Base-by-base conservation (phyloP, 331 rosid species). In the Dryas integrifolia region DNA sequence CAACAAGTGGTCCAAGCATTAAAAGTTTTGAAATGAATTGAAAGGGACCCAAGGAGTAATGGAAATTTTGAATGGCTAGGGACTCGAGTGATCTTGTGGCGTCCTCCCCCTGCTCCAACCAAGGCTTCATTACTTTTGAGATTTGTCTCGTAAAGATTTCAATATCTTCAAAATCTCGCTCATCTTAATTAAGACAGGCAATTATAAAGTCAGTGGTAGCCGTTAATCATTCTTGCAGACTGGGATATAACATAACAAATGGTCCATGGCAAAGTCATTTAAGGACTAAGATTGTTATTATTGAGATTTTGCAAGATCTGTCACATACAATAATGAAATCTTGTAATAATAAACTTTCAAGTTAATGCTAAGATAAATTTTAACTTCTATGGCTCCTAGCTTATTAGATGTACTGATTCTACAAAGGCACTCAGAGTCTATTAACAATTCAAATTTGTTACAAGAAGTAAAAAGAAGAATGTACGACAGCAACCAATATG, bases 381-480 rank as follows among this genome's bases (percentile, higher is more conserved):
- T 35, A 21, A 21, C 48, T 60, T 35, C 66, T 6, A 41, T 62
- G 26, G 30, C 13, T 43, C 48, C 5, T n/a, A 59, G 16, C 45
- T 35, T 35, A 57, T 35, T 65, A 58, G 75, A 51, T 76, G 53
- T 48, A 47, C 52, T 47, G 30, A 65, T 5, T 65, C 24, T 65
- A 51, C 49, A 68, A 68, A 30, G 35, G 35, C 35, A 30, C n/a
- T 68, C 16, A 70, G 65, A 66, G 70, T 65, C 69, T 75, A 48
- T 84, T 76, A 69, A 64, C 60, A 76, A 74, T 51, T 73, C 79
- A 75, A 76, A 60, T 38, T 35, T 63, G 71, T 61, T 70, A 51
- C 57, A 48, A 41, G 12, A 72, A 70, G 39, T 68, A 63, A 40
- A 38, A 77, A 75, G 52, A 52, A 47, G 78, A 73, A 73, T 10